Evolutionary conservation across 805 yeast species (phyloP), one percentile per base, ranked within the genome.

Genomic region (Saturnispora besseyi): DNA sequence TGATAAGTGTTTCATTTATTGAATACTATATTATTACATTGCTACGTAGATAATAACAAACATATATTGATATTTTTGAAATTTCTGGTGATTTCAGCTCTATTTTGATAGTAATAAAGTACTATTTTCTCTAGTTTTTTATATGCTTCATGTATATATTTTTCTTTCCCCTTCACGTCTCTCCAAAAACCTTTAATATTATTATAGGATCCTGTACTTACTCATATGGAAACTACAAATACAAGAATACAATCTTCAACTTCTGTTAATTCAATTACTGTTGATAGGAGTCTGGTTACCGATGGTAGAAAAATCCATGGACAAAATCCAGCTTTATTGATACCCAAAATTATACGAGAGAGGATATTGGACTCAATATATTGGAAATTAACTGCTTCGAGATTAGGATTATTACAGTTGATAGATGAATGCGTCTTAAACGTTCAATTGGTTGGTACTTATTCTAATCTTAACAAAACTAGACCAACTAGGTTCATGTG

Each of bases 401-500:
- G 72, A 6, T 59, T 78, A 15, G 72, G 76, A 53, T 31, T 61
- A 8, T 50, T 65, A 1, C 68, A 75, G 0, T 51, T 81, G 3
- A 61, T 81, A 46, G 84, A 81, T 52, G 62, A 72, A 36, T 70
- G 70, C 2, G 54, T 46, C 0, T 66, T 67, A 6, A 52, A 41
- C 26, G 28, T 80, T 6, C 60, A 72, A 9, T 70, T 70, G 45
- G 63, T 87, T 4, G 91, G 87, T 0, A 61, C 68, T 1, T 67
- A 66, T 51, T 48, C 57, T 2, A 64, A 65, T 42, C 36, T 45
- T 11, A 57, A 75, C 46, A 69, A 67, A 22, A 79, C 79, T 31
- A 65, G 78, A 53, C 93, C 95, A 0, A 71, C 84, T 15, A 82
- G 81, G 12, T 88, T 87, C 57, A 61, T 87, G n/a, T 82, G 95